Base-by-base conservation (phyloP, 768 basidiomycete species). In the Kwoniella dejecticola region DNA sequence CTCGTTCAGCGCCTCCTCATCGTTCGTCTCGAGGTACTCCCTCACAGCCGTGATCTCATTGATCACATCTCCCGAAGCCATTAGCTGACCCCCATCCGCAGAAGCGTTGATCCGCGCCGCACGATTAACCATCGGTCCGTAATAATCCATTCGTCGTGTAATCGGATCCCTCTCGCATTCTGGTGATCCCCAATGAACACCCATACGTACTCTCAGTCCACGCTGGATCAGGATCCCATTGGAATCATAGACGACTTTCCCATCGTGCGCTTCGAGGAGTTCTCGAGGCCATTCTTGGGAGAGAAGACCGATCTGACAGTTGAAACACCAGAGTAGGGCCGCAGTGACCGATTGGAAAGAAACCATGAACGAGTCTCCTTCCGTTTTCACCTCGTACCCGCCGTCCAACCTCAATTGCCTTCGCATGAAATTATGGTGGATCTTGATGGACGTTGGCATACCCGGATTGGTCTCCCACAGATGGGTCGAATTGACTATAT, bases 281-380 rank as follows among this genome's bases (percentile, higher is more conserved):
- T 97, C 95, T 71, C 89, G 77, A 1, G 96, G 96, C 96, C 96
- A 99, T 12, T 85, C 80, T 62, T 89, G 87, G 29, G 87, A 82
- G 24, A 98, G 82, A 11, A 99, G 83, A 70, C 89, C 85, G 27
- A 87, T 80, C 77, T 98, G 96, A 17, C 93, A 89, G 29, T 85
- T 86, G 71, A 96, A 82, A 67, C 88, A 88, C 89, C 91, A 99
- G 83, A 91, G 87, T 17, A 97, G 79, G 0, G 91, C 96, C 0
- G 89, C 84, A 1, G 91, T 82, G 12, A 91, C 85, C 1, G 87
- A 90, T 2, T 91, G 89, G 84, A 99, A 99, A 21, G 95, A 91
- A 54, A 93, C 93, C 90, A 99, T 94, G 82, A 99, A 99, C 0
- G 95, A 87, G 72, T 98, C 96, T 27, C 96, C 96, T 87, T 99